Conservation (phyloP, 2,329 filamentous ascomycete genomes). For the Geosmithia morbida region DNA sequence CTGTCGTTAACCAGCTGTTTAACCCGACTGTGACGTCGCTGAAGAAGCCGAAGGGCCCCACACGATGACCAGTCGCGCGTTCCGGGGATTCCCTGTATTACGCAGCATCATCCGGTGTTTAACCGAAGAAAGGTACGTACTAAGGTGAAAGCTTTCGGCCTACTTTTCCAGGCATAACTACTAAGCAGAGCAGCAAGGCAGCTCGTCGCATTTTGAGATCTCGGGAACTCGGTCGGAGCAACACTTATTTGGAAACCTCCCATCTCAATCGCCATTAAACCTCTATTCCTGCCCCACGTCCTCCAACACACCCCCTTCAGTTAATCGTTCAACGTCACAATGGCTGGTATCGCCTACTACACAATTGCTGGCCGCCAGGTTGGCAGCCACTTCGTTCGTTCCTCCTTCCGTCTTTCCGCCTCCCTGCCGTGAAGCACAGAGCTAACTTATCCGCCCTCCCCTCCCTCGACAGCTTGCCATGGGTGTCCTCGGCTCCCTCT, state of each 20-base stretch:
- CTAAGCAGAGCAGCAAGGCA: neutral
- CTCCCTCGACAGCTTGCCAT: slow-evolving; percentile 35
- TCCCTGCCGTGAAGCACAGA: neutral
- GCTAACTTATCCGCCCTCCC: slow-evolving; percentile 3
- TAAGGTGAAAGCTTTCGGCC: slow-evolving; percentile 2
- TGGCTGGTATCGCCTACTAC: slow-evolving; percentile 30
- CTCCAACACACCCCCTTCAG: slow-evolving; percentile 22
- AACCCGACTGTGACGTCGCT: neutral
- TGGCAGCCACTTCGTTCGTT: slow-evolving; percentile 46
- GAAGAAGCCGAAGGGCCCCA: neutral
- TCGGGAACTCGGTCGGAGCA: neutral
- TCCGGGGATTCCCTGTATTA: neutral
- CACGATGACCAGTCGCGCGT: neutral
- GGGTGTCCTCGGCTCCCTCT: slow-evolving; percentile 35
- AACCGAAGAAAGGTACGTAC: neutral
- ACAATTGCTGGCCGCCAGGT: slow-evolving; percentile 43
- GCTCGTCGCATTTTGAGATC: slow-evolving; percentile 3
- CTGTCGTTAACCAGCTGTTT: neutral
- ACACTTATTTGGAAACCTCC: neutral
- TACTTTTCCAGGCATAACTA: slow-evolving; percentile 2
- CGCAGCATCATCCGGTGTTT: neutral
- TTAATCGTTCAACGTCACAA: slow-evolving; percentile 10
- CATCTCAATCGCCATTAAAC: slow-evolving; percentile 5
- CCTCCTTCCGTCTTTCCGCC: neutral
- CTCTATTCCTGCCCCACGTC: slow-evolving; percentile 14